phyloP scores from a whole-genome alignment of 805 yeast genomes.

The Maudiozyma pseudohumilis region DNA sequence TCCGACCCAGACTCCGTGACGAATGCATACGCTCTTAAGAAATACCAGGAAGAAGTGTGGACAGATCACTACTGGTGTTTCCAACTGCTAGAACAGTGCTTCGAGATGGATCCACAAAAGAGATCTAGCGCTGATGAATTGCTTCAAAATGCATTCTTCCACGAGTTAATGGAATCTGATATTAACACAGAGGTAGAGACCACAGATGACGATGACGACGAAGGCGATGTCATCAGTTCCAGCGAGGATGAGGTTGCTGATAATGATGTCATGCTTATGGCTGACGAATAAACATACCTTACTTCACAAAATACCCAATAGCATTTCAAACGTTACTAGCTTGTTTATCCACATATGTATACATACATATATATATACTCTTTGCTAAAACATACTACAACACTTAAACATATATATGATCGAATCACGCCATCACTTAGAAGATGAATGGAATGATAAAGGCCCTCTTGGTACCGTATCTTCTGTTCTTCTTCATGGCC shows the following conservation, averaged over 20 bases:
- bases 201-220: conserved; percentile 26
- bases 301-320: background rate
- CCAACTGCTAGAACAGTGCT: conserved; percentile 46
- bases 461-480: conserved; percentile 72
- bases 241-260: conserved; percentile 15
- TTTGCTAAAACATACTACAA: no score
- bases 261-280: conserved; percentile 19
- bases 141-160: conserved; percentile 50
- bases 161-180: conserved; percentile 28
- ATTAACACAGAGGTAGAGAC: conserved; percentile 12
- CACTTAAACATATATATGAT: background rate
- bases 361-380: conserved; percentile 1
- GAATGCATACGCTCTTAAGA: conserved; percentile 15
- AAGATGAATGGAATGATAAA: conserved; percentile 69
- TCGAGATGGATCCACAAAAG: conserved; percentile 47
- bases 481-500: conserved; percentile 81
- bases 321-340: no score
- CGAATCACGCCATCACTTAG: no score
- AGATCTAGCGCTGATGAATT: conserved; percentile 51
- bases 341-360: background rate
- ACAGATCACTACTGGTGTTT: conserved; percentile 35
- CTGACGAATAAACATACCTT: conserved; percentile 11
- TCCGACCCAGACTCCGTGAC: background rate
- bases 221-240: conserved; percentile 15
- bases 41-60: conserved; percentile 28